Base-by-base conservation (phyloP, 2,329 filamentous ascomycete species). In the Colletotrichum lini region DNA sequence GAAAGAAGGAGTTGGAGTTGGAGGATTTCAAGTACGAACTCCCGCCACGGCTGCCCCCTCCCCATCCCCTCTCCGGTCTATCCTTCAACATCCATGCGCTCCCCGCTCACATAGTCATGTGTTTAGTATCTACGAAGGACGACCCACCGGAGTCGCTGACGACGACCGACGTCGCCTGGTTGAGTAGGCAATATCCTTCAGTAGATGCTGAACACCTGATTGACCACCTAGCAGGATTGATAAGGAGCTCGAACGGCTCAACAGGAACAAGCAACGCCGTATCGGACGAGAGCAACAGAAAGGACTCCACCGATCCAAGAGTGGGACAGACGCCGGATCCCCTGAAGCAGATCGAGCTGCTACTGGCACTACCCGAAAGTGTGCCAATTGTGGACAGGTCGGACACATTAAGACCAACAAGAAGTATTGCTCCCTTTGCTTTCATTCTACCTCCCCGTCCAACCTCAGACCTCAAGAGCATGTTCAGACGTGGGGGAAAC, bases 361-460 rank as follows among this genome's bases (percentile, higher is more conserved):
- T 71, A 88, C 84, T 58, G 91, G 92, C 72, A 97, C 94, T 67
- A 92, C 92, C 44, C 89, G 97, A 77, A 98, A 98, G 85, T 99
- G 96, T 84, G 96, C 96, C 75, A 98, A 98, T 82, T 99, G 96
- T 83, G 96, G 96, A 61, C 93, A 96, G 81, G 93, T 97, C 65
- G 96, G 96, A 42, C 96, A 99, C 79, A 99, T 99, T 86, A 98
- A 98, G 84, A 98, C 96, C 58, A 98, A 98, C 86, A 97, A 98
- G 85, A 98, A 98, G 94, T 96, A 89, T 83, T 87, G 82, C 76
- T 75, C 77, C 70, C 63, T 63, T 53, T 80, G 74, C 74, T 72
- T 73, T 79, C 74, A 40, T 65, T 76, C 74, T 77, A 76, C 75
- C 72, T 72, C 64, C 62, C 42, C 59, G 64, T 60, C 70, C 59